A percentile compares a stretch with the other conserved stretches of the same genome.
Conservation (phyloP, 2,329 filamentous ascomycete species). For the Juglanconis juglandina region DNA sequence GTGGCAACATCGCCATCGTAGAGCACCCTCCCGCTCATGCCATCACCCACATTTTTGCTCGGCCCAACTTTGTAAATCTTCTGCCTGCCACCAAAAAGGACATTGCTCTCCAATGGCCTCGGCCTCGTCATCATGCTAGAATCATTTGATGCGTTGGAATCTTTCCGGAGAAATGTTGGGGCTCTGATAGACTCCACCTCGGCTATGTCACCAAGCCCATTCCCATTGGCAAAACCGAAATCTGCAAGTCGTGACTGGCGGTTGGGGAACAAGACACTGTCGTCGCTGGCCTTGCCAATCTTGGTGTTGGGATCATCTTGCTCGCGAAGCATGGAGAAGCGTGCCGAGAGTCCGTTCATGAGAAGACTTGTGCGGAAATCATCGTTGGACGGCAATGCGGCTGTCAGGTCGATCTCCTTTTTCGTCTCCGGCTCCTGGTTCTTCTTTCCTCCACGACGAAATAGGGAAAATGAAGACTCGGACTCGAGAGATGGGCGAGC, state of each 20-base stretch:
- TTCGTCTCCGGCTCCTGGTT: constrained; percentile 54
- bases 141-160: constrained; percentile 68
- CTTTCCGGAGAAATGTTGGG: constrained; percentile 53
- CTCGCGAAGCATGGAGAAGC: constrained; percentile 95
- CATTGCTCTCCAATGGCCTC: constrained; percentile 84
- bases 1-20: constrained; percentile 85
- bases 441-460: constrained; percentile 54
- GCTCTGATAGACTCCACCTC: constrained; percentile 79
- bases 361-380: constrained; percentile 93
- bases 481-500: constrained; percentile 49
- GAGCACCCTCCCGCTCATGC: constrained; percentile 63
- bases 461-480: constrained; percentile 51
- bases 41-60: constrained; percentile 41
- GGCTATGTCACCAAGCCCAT: constrained; percentile 74
- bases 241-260: constrained; percentile 75
- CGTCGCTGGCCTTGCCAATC: constrained; percentile 90
- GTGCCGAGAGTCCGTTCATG: constrained; percentile 90
- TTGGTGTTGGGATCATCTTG: constrained; percentile 88
- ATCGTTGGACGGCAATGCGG: constrained; percentile 74
- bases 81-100: constrained; percentile 89
- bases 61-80: constrained; percentile 85
- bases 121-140: constrained; percentile 76
- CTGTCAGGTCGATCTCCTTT: constrained; percentile 67
- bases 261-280: constrained; percentile 83
- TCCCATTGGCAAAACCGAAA: constrained; percentile 54